Evolutionary conservation across 257 asterid genomes (phyloP).

Genomic region (Ocimum tenuiflorum): DNA sequence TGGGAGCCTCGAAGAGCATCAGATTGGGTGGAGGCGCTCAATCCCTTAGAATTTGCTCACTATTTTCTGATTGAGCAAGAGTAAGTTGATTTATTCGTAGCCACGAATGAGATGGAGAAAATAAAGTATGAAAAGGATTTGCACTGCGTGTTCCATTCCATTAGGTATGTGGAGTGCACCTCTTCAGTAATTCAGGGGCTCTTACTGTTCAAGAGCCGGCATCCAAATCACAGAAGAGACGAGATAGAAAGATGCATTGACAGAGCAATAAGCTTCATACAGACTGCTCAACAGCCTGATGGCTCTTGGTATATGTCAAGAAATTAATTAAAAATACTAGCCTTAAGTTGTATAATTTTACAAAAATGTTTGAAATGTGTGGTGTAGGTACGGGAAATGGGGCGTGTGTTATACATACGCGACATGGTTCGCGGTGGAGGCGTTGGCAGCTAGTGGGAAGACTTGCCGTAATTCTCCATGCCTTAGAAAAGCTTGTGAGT

Average conservation of each 20-base stretch:
- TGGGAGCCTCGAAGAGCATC: conserved; percentile 55
- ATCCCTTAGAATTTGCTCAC: conserved; percentile 47
- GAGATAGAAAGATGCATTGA: conserved; percentile 42
- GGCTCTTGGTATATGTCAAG: conserved; percentile 62
- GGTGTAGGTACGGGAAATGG: conserved; percentile 20
- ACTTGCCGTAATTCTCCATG: conserved; percentile 22
- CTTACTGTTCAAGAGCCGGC: conserved; percentile 29
- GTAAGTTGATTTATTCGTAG: conserved; percentile 22
- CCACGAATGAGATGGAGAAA: no score
- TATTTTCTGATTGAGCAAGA: conserved; percentile 42
- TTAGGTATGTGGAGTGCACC: conserved; percentile 55
- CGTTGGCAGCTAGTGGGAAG: conserved; percentile 35
- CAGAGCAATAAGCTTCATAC: conserved; percentile 29
- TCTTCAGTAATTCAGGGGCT: conserved; percentile 46
- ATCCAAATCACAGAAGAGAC: conserved; percentile 30
- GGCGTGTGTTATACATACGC: conserved; percentile 59
- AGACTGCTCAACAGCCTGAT: conserved; percentile 35
- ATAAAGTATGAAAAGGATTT: no score
- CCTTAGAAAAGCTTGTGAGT: conserved; percentile 33
- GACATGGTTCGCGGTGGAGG: conserved; percentile 46
- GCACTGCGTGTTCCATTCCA: no score
- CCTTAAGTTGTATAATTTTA: no score
- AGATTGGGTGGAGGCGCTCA: conserved; percentile 53
- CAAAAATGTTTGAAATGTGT: no score
- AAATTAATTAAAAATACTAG: no score